A percentile compares a stretch with the other conserved stretches of the same genome.
Conservation (phyloP, 306 rosid species). For the Vachellia collinsii region DNA sequence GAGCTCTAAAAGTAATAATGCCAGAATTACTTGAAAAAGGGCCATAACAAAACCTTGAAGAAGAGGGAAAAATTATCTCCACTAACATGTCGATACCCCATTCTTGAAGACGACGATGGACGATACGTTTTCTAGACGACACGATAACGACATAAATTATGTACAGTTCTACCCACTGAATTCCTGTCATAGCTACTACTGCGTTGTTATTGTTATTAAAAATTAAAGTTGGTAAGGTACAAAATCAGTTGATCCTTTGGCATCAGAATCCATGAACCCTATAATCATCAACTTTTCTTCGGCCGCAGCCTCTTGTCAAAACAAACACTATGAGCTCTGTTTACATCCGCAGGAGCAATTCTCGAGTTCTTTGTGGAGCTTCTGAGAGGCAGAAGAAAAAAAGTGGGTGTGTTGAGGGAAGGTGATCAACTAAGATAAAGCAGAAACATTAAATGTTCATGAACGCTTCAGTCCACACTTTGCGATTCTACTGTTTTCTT, state of each 20-base stretch:
- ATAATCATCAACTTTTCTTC: constrained; percentile 8
- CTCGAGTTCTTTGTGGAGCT: constrained; percentile 75
- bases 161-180: constrained; percentile 38
- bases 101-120: constrained; percentile 21
- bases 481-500: not conserved
- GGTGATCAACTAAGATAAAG: not conserved
- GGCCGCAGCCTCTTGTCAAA: constrained; percentile 2
- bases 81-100: constrained; percentile 25
- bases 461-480: not conserved
- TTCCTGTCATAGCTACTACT: constrained; percentile 31
- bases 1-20: not conserved
- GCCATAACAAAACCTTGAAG: not conserved
- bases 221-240: constrained; percentile 39
- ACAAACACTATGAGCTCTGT: constrained; percentile 32
- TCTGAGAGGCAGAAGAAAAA: constrained; percentile 46
- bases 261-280: constrained; percentile 31
- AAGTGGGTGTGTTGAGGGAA: not conserved
- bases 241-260: constrained; percentile 44
- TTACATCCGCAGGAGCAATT: constrained; percentile 86
- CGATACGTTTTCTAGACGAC: constrained; percentile 26
- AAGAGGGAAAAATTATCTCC: not conserved
- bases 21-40: not conserved
- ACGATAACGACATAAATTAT: constrained; percentile 44
- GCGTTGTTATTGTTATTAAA: constrained; percentile 22
- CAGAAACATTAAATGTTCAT: constrained; percentile 1